Evolutionary conservation across 2,329 filamentous ascomycete species (phyloP).

Genomic region (Neonectria faginata): DNA sequence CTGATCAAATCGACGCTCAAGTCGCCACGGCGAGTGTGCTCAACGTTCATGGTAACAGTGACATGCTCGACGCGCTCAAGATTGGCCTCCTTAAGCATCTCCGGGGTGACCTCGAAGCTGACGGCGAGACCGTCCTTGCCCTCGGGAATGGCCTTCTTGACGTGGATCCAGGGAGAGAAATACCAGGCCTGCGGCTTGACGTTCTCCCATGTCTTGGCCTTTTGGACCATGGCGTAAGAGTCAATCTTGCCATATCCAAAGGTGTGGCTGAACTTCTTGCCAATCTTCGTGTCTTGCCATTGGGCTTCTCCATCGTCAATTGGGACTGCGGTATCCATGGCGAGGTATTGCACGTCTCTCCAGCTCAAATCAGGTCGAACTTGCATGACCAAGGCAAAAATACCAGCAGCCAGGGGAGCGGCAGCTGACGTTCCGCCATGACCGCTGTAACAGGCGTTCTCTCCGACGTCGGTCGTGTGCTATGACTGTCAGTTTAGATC

Average conservation of each 20-base stretch:
- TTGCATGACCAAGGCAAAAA: slow-evolving; percentile 88
- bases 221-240: slow-evolving; percentile 84
- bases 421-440: slow-evolving; percentile 97
- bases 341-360: slow-evolving; percentile 94
- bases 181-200: slow-evolving; percentile 98
- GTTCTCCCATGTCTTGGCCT: slow-evolving; percentile 84
- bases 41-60: slow-evolving; percentile 96
- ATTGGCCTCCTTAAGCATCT: slow-evolving; percentile 86
- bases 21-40: slow-evolving; percentile 88
- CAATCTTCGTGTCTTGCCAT: slow-evolving; percentile 85
- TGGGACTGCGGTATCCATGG: slow-evolving; percentile 84
- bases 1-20: slow-evolving; percentile 92
- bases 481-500: slow-evolving; percentile 44
- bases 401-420: slow-evolving; percentile 90
- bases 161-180: slow-evolving; percentile 92
- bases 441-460: slow-evolving; percentile 79
- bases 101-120: slow-evolving; percentile 82
- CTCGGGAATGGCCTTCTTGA: slow-evolving; percentile 87
- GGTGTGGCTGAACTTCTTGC: slow-evolving; percentile 90
- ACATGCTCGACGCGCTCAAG: slow-evolving; percentile 91
- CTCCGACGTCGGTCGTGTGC: slow-evolving; percentile 95
- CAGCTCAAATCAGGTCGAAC: slow-evolving; percentile 88
- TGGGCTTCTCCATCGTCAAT: slow-evolving; percentile 76
- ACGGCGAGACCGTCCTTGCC: slow-evolving; percentile 83
- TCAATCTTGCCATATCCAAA: slow-evolving; percentile 98